Conservation (phyloP, 495 filamentous ascomycete species). For the Corynascus novoguineensis region DNA sequence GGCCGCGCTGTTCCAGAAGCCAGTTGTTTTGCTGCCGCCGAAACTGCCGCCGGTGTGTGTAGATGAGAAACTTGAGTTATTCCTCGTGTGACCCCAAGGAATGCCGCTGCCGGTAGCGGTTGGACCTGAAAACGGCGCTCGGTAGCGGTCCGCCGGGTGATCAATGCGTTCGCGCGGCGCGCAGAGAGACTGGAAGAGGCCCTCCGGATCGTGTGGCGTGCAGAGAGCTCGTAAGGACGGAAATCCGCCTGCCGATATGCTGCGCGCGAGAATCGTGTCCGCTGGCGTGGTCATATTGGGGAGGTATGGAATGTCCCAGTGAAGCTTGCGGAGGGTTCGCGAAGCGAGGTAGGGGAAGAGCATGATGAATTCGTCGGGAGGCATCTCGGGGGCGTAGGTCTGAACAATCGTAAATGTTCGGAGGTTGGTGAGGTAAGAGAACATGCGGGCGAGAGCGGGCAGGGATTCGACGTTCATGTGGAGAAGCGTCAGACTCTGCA, state of each 20-base stretch:
- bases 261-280: slow-evolving; percentile 65
- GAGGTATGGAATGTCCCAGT: slow-evolving; percentile 71
- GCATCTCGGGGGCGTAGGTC: slow-evolving; percentile 53
- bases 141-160: slow-evolving; percentile 33
- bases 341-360: slow-evolving; percentile 66
- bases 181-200: slow-evolving; percentile 65
- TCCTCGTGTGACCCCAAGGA: slow-evolving; percentile 10
- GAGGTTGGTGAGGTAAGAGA: slow-evolving; percentile 59
- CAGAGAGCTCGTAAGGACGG: slow-evolving; percentile 63
- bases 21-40: not conserved
- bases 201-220: slow-evolving; percentile 68
- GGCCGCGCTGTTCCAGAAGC: no score
- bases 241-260: slow-evolving; percentile 65
- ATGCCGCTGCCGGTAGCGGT: not conserved
- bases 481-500: slow-evolving; percentile 58
- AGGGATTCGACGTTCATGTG: slow-evolving; percentile 62
- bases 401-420: slow-evolving; percentile 68
- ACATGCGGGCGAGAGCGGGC: slow-evolving; percentile 66
- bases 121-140: not conserved
- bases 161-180: slow-evolving; percentile 45
- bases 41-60: slow-evolving; percentile 5
- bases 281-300: slow-evolving; percentile 43
- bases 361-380: slow-evolving; percentile 56
- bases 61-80: slow-evolving; percentile 12
- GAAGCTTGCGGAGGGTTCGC: slow-evolving; percentile 57